A percentile compares a stretch with the other conserved stretches of the same genome.
Evolutionary conservation across 768 basidiomycete genomes (phyloP).

Genomic region (Termitomyces sp.): DNA sequence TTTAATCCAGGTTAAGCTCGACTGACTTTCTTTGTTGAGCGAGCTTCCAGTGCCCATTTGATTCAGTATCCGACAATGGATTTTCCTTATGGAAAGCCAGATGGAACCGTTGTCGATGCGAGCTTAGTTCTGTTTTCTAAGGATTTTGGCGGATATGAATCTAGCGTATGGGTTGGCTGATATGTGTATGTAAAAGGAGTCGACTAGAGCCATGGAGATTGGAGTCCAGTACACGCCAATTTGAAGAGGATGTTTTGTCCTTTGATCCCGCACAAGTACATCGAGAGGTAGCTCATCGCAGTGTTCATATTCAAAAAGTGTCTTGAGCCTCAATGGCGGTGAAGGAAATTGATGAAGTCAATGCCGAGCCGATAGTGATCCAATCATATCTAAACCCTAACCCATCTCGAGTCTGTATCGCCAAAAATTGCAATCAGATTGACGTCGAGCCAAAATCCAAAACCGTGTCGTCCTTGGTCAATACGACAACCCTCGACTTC

Average conservation of each 20-base stretch:
- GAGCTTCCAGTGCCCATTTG: background rate
- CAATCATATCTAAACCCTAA: conserved; percentile 6
- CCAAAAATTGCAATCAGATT: conserved; percentile 7
- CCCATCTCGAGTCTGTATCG: conserved; percentile 6
- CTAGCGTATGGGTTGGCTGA: background rate
- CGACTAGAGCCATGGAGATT: background rate
- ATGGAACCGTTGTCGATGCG: background rate
- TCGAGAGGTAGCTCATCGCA: no score
- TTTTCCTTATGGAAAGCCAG: background rate
- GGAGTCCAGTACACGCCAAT: background rate
- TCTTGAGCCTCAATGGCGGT: background rate
- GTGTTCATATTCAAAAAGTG: no score
- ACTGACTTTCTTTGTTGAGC: no score
- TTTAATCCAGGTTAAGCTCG: background rate
- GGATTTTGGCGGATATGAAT: background rate
- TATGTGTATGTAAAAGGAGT: background rate
- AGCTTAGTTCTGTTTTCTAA: no score
- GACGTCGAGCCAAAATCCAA: conserved; percentile 2
- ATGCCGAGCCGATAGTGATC: background rate
- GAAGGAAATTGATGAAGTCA: background rate
- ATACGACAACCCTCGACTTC: conserved; percentile 3
- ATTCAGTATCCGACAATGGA: background rate
- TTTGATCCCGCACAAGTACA: background rate
- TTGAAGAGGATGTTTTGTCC: no score
- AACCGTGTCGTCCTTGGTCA: background rate